These are phyloP conservation scores for Mycena rebaudengoi DNA, from an alignment of 768 basidiomycete species.

Conservation along the genomic window DNA sequence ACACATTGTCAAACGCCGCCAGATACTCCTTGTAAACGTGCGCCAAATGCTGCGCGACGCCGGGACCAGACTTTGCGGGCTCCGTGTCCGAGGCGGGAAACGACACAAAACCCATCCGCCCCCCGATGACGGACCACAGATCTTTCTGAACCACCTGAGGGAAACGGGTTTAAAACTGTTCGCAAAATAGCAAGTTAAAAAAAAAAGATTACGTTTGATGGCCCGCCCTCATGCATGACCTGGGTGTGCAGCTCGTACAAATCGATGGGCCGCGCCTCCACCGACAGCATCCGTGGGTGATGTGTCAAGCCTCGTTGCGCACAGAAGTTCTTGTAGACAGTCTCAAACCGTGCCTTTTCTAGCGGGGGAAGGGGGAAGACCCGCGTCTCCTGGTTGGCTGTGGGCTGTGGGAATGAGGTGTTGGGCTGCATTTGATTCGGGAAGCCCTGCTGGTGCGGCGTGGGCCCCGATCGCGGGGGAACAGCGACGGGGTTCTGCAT, in stretches of 20 bases:
- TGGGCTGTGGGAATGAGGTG: constrained; percentile 35
- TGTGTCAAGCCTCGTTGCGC: constrained; percentile 48
- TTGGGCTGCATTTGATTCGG: constrained; percentile 46
- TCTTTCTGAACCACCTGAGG: constrained; percentile 67
- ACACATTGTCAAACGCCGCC: constrained; percentile 61
- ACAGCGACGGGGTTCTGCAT: constrained; percentile 37
- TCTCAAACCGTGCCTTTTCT: constrained; percentile 62
- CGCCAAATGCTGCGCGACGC: constrained; percentile 64
- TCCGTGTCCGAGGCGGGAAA: constrained; percentile 69
- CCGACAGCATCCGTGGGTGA: constrained; percentile 50
- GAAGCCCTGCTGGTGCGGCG: constrained; percentile 48
- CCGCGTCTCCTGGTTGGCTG: constrained; percentile 19
- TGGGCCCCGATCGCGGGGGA: constrained; percentile 48
- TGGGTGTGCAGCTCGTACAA: constrained; percentile 64
- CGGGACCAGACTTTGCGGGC: constrained; percentile 70
- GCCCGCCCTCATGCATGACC: constrained; percentile 69
- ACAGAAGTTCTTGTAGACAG: constrained; percentile 58
- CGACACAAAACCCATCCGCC: constrained; percentile 69
- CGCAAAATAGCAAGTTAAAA: constrained; percentile 8
- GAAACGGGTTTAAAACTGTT: constrained; percentile 17
- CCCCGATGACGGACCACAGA: constrained; percentile 72
- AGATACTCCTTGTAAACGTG: constrained; percentile 71
- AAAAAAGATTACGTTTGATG: constrained; percentile 45
- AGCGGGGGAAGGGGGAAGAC: constrained; percentile 45
- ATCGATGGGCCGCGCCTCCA: constrained; percentile 68